These are phyloP conservation scores for Botrytis hyacinthi DNA, from an alignment of 2,329 filamentous ascomycete genomes.

Conservation along the genomic window DNA sequence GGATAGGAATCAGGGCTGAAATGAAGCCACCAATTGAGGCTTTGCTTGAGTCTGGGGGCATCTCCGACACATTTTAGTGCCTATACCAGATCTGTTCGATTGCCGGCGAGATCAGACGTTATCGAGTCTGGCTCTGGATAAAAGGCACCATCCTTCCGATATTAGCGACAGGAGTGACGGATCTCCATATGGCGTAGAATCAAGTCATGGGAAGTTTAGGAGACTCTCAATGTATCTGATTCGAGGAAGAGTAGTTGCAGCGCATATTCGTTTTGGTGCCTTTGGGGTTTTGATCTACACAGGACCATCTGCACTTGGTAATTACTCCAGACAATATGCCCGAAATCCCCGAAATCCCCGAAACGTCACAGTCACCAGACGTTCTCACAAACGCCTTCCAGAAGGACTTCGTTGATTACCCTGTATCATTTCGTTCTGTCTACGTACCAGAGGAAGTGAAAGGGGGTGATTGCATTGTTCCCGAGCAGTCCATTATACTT, in stretches of 20 bases:
- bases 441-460: background rate
- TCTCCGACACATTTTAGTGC: background rate
- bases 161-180: background rate
- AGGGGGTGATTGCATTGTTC: background rate
- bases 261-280: background rate
- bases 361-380: background rate
- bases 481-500: background rate
- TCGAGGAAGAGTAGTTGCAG: background rate
- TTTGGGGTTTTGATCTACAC: background rate
- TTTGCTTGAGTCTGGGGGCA: background rate
- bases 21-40: background rate
- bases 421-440: background rate
- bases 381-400: background rate
- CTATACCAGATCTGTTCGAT: background rate
- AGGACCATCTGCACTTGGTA: background rate
- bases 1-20: constrained; percentile 3
- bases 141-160: background rate
- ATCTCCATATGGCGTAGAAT: background rate
- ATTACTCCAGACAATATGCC: background rate
- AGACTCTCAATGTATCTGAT: background rate
- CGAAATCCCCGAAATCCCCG: background rate
- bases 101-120: background rate
- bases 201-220: background rate
- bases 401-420: background rate
- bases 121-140: background rate